These are phyloP conservation scores for Pseudohalonectria lignicola DNA, from an alignment of 2,329 filamentous ascomycete genomes.

Conservation along the genomic window DNA sequence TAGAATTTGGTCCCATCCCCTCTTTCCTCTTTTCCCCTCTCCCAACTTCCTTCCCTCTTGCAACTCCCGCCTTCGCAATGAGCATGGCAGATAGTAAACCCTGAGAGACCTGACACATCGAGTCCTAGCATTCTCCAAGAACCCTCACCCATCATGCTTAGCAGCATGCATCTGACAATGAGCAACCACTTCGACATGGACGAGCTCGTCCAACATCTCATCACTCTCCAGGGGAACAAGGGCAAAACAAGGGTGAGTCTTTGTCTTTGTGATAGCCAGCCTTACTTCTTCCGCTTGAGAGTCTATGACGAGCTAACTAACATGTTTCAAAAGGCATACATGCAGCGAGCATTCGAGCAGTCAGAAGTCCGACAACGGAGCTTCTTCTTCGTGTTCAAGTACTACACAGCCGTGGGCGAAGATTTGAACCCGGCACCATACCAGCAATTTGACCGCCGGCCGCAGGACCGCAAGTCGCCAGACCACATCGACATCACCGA, in stretches of 20 bases:
- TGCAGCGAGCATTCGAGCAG: slow-evolving; percentile 35
- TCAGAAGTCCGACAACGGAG: slow-evolving; percentile 37
- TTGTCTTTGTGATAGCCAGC: too few relatives aligned
- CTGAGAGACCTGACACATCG: too few relatives aligned
- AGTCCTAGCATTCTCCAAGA: slow-evolving; percentile 46
- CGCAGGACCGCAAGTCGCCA: slow-evolving; percentile 22
- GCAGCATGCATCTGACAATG: slow-evolving; percentile 47
- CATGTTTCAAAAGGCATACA: slow-evolving; percentile 23
- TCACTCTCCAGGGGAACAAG: slow-evolving; percentile 32
- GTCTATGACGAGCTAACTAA: not conserved
- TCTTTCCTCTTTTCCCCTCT: too few relatives aligned
- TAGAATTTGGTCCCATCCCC: too few relatives aligned
- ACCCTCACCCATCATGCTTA: slow-evolving; percentile 48
- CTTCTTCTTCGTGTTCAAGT: slow-evolving; percentile 55
- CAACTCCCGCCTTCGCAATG: too few relatives aligned
- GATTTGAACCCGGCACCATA: slow-evolving; percentile 46
- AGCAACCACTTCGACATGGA: slow-evolving; percentile 49
- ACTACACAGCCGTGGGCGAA: slow-evolving; percentile 49
- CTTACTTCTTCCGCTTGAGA: too few relatives aligned
- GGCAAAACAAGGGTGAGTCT: slow-evolving; percentile 23
- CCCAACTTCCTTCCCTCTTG: too few relatives aligned
- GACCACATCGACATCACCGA: slow-evolving; percentile 48
- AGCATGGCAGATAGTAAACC: too few relatives aligned
- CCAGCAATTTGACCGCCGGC: slow-evolving; percentile 43
- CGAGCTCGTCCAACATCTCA: slow-evolving; percentile 43